A percentile compares a stretch with the other conserved stretches of the same genome.
Evolutionary conservation across 345 rosid genomes (phyloP).

Genomic region (Noccaea bulbosa): DNA sequence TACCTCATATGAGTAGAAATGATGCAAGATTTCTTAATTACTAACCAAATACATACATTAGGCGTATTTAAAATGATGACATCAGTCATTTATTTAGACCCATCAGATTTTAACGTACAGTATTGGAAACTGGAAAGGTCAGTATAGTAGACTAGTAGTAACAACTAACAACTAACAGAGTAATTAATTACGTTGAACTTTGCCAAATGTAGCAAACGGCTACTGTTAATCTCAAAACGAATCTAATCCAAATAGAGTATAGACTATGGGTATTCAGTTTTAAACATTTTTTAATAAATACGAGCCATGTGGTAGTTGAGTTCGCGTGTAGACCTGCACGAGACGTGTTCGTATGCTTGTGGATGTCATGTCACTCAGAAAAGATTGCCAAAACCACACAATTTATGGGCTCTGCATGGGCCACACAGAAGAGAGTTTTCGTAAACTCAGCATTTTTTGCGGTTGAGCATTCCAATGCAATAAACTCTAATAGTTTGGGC

Average conservation of each 20-base stretch:
- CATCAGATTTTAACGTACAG: slow-evolving; percentile 19
- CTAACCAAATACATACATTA: slow-evolving; percentile 13
- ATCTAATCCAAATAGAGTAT: not conserved
- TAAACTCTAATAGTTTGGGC: slow-evolving; percentile 1
- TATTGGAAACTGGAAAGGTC: slow-evolving; percentile 10
- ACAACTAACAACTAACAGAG: not conserved
- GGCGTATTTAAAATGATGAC: not conserved
- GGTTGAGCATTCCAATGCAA: not conserved
- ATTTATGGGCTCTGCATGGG: slow-evolving; percentile 27
- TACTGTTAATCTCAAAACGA: not conserved
- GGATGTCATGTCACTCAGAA: slow-evolving; percentile 7
- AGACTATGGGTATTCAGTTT: not conserved
- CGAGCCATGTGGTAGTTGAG: slow-evolving; percentile 36
- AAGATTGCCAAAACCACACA: slow-evolving; percentile 11
- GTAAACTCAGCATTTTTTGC: not conserved
- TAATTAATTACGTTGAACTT: slow-evolving; percentile 3
- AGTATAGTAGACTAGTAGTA: not conserved
- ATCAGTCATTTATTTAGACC: slow-evolving; percentile 12
- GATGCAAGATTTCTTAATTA: not conserved
- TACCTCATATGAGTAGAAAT: not conserved
- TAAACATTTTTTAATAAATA: not conserved
- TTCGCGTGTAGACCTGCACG: slow-evolving; percentile 21
- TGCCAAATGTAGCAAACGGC: not conserved
- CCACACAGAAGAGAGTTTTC: not conserved
- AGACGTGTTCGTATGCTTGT: slow-evolving; percentile 30